Evolutionary conservation across 2,329 filamentous ascomycete species (phyloP).

Genomic region (Cordyceps cateniannulata): DNA sequence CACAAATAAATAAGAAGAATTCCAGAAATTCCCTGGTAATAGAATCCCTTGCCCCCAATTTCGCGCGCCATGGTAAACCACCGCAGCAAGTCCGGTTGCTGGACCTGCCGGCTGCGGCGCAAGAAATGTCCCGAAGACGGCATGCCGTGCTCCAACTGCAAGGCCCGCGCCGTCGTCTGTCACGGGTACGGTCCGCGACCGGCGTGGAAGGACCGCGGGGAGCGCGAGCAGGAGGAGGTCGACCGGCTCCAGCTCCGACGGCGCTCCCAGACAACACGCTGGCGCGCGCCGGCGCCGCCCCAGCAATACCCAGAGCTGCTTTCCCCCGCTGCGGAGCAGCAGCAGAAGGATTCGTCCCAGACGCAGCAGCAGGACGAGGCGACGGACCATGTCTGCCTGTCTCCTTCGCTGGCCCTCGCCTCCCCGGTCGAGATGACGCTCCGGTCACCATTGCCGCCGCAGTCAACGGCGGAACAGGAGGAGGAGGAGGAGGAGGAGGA

Average conservation of each 20-base stretch:
- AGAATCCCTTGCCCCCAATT: background rate
- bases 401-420: background rate
- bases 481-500: background rate
- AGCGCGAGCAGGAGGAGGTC: slow-evolving; percentile 7
- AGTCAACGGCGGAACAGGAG: background rate
- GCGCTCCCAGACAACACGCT: background rate
- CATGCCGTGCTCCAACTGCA: slow-evolving; percentile 2
- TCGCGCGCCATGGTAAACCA: background rate
- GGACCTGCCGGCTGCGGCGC: slow-evolving; percentile 10
- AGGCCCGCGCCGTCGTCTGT: background rate
- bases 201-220: slow-evolving; percentile 9
- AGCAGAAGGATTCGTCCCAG: background rate
- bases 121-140: background rate
- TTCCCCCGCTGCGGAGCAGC: background rate
- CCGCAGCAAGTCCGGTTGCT: slow-evolving; percentile 10
- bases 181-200: slow-evolving; percentile 10
- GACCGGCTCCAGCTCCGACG: background rate
- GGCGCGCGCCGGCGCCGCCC: background rate
- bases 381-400: background rate
- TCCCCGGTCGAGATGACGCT: background rate
- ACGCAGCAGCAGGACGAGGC: too few species aligned
- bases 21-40: background rate
- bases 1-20: background rate
- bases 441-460: background rate
- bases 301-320: background rate